Evolutionary conservation across 768 basidiomycete species (phyloP), one percentile per base, ranked within the genome.

Genomic region (Lentinula lateritia): DNA sequence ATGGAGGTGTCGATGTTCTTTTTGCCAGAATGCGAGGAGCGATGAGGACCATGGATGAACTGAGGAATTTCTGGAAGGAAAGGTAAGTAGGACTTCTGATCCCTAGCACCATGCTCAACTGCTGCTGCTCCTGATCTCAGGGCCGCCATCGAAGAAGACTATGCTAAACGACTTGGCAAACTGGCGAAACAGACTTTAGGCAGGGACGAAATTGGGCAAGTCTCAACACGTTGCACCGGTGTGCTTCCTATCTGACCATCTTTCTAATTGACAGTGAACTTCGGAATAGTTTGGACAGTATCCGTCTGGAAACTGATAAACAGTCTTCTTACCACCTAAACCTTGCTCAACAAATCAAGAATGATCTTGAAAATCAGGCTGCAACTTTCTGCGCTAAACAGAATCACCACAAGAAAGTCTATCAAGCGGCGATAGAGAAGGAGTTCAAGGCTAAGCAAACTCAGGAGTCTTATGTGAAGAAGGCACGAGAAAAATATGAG

Each of bases 401-500:
- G 64, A 78, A 85, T 18, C 83, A 87, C 7, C 87, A 89, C 72
- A 88, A 89, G 72, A 92, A 88, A 71, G 77, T 77, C 2, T 84
- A 84, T 58, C 93, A 96, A 70, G 71, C 81, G 0, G 78, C 76
- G 38, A 88, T 98, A 66, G 96, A 98, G 76, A 95, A 95, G 74
- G 83, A 88, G 66, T 95, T 88, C 82, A 95, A 94, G 75, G 82
- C 82, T 52, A 96, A 97, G 71, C 89, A 92, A 68, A 82, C 86
- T 5, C 93, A 95, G 64, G 93, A 96, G 68, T 78, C 80, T 10
- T 88, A 95, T 65, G 94, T 97, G 48, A 79, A 79, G 67, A 94
- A 94, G 72, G 92, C 97, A 2, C 86, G 91, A 63, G 93, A 95
- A 72, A 93, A 94, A 70, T 98, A 98, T 75, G 93, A 97, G 73